A percentile compares a stretch with the other conserved stretches of the same genome.
These are phyloP conservation scores for Senna tora DNA, from an alignment of 306 rosid genomes.

Conservation along the genomic window DNA sequence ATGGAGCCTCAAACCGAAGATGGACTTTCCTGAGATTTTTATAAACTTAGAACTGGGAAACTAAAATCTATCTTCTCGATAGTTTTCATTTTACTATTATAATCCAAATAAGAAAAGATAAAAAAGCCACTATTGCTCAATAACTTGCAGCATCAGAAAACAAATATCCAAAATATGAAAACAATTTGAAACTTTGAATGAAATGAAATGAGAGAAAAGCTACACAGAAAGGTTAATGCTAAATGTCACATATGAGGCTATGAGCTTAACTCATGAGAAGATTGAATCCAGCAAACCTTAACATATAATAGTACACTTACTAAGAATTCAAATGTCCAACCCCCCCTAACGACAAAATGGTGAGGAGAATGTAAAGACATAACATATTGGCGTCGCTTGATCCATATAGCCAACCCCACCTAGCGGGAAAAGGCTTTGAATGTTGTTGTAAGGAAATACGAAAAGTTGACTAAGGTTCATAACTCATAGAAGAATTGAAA, in stretches of 20 bases:
- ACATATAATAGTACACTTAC: not conserved
- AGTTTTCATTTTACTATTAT: not conserved
- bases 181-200: not conserved
- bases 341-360: not conserved
- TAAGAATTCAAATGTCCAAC: conserved; percentile 6
- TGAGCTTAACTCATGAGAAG: not conserved
- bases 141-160: not conserved
- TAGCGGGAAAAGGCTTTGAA: too few relatives aligned
- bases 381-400: too few relatives aligned
- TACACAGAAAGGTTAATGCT: not conserved
- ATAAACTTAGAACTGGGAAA: not conserved
- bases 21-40: not conserved
- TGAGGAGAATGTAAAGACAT: not conserved
- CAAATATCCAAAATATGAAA: not conserved
- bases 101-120: not conserved
- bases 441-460: not conserved
- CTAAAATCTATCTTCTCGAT: not conserved
- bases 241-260: not conserved
- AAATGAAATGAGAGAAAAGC: not conserved
- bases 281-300: not conserved
- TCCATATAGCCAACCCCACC: too few relatives aligned
- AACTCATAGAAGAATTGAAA: not conserved
- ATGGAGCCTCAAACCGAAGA: conserved; percentile 4
- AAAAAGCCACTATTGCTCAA: not conserved
- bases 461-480: not conserved